phyloP scores from a whole-genome alignment of 139 green algal genomes.

The Chlamydomonas sphaeroides region DNA sequence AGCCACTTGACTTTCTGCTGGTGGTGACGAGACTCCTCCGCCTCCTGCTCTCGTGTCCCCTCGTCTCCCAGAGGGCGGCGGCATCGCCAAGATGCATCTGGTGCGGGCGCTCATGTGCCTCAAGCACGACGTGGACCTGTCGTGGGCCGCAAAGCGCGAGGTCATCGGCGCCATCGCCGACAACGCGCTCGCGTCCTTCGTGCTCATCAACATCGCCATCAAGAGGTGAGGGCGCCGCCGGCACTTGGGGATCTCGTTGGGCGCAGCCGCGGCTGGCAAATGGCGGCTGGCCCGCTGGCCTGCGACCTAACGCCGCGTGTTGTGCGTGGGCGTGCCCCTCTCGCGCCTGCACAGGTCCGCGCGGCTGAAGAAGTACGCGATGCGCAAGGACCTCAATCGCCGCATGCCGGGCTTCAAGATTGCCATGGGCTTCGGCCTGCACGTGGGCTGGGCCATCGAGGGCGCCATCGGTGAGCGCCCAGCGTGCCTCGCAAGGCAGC shows the following conservation, averaged over 20 bases:
- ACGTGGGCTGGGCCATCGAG: conserved; percentile 96
- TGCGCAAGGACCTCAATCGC: conserved; percentile 71
- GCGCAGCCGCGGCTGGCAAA: neutral
- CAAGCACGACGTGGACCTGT: conserved; percentile 29
- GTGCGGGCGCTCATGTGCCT: conserved; percentile 14
- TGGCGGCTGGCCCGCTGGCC: neutral
- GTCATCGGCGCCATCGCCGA: conserved; percentile 78
- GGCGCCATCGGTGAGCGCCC: conserved; percentile 84
- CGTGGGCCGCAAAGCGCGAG: conserved; percentile 37
- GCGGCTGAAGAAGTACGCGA: conserved; percentile 55
- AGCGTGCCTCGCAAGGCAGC: neutral
- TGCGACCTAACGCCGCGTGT: too few species aligned
- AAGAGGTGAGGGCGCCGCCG: conserved; percentile 58
- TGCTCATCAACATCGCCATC: conserved; percentile 86
- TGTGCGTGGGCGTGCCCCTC: too few species aligned
- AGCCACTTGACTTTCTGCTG: too few species aligned
- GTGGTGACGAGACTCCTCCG: too few species aligned
- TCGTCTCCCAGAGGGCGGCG: too few species aligned
- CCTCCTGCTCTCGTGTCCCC: too few species aligned
- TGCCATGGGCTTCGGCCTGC: conserved; percentile 95
- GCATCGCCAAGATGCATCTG: conserved; percentile 25
- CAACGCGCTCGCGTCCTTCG: conserved; percentile 89
- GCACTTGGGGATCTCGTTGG: too few species aligned
- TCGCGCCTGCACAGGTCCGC: conserved; percentile 38
- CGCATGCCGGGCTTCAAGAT: conserved; percentile 82